phyloP scores from a whole-genome alignment of 805 yeast genomes.

The Saturnispora serradocipensis region DNA sequence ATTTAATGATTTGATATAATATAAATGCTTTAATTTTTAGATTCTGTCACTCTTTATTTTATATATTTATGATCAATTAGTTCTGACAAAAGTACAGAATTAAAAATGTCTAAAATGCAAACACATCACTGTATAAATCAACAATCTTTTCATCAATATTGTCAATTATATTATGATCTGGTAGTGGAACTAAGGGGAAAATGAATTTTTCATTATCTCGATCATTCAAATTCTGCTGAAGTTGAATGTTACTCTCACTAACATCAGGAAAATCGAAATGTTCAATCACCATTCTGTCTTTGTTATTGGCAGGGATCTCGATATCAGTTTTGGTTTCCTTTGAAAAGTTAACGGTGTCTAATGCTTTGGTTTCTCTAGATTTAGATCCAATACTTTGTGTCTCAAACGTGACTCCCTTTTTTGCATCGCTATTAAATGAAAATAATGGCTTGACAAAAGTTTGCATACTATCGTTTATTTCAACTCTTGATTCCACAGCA shows the following conservation, averaged over 20 bases:
- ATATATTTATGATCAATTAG: too few relatives aligned
- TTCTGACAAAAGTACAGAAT: not conserved
- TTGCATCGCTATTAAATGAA: not conserved
- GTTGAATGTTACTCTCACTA: not conserved
- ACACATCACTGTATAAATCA: slow-evolving; percentile 1
- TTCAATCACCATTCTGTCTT: not conserved
- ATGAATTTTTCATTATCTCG: not conserved
- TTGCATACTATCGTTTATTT: not conserved
- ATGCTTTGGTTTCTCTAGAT: too few relatives aligned
- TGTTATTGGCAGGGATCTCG: not conserved
- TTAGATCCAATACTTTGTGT: not conserved
- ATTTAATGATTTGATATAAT: not conserved
- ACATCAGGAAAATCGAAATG: slow-evolving; percentile 9
- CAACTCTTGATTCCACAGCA: not conserved
- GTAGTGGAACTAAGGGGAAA: slow-evolving; percentile 2
- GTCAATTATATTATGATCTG: not conserved
- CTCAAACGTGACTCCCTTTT: not conserved
- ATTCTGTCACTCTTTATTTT: not conserved
- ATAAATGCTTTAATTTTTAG: too few relatives aligned
- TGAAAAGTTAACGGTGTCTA: not conserved
- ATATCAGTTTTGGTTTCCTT: not conserved
- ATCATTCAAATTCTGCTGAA: not conserved
- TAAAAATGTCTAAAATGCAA: slow-evolving; percentile 1
- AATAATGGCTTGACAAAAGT: not conserved
- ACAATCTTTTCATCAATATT: slow-evolving; percentile 2